Base-by-base conservation (phyloP, 2,329 filamentous ascomycete species). In the Colletotrichum musicola region DNA sequence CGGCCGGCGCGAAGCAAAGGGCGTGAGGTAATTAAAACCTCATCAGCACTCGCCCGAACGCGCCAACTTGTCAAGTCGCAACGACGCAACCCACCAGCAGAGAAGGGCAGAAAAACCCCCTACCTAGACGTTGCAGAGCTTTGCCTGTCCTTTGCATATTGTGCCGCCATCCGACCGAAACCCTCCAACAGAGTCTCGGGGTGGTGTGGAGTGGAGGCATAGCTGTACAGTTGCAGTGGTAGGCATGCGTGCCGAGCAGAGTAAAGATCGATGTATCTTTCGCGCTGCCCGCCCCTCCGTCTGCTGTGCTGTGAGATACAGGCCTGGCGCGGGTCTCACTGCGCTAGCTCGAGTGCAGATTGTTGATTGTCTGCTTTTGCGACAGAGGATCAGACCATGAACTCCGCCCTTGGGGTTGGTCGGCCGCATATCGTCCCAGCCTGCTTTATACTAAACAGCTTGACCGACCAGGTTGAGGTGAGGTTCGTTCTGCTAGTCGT, bases 361-460 rank as follows among this genome's bases (percentile, higher is more conserved):
- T 35, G 6, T 35, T 10, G 42, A 47, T 57, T 66, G 50, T 22
- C 25, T 64, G 42, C 56, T 22, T 18, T 25, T 35, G 40, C 40
- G 40, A 65, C 30, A 47, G 49, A 66, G 66, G 35, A 66, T 66
- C 66, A 69, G 66, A 69, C 62, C 66, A 69, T 69, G 27, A 38
- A 49, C 66, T 69, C 66, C 62, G 62, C 62, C 60, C 27, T 55
- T 49, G 44, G 38, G 64, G 47, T 27, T 44, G 50, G 50, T 60
- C 46, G 66, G 66, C 62, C 54, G 66, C 66, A 66, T 66, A 56
- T 56, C 22, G 62, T 47, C 66, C 62, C 42, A 51, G 50, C 62
- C 66, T 66, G 30, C 55, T 61, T 35, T 49, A 47, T 61, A 42
- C 42, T 49, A 61, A 58, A 55, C 65, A 65, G 38, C 35, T 51